phyloP scores from a whole-genome alignment of 176 grass and related monocot genomes.

The Hordeum marinum region DNA sequence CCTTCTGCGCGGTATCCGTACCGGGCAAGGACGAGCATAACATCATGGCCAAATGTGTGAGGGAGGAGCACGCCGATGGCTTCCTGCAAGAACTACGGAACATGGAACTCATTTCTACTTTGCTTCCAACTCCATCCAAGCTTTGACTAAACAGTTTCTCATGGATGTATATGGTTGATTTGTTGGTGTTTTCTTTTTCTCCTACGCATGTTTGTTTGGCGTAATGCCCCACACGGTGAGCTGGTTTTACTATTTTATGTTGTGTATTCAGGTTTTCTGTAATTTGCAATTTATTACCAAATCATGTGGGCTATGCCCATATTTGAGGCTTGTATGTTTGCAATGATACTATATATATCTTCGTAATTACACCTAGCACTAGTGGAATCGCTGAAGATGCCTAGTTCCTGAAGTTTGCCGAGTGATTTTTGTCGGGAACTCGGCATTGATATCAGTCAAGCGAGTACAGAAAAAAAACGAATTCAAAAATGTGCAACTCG shows the following conservation, averaged over 20 bases:
- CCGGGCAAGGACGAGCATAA: not conserved
- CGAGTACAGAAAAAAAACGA: too few relatives aligned
- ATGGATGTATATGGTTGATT: not conserved
- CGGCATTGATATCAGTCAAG: too few relatives aligned
- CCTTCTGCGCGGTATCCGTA: not conserved
- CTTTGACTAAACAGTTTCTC: not conserved
- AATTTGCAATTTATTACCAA: not conserved
- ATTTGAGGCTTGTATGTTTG: too few relatives aligned
- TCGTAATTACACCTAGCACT: too few relatives aligned
- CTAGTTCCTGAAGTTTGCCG: too few relatives aligned
- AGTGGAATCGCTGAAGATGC: too few relatives aligned
- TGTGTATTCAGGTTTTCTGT: not conserved
- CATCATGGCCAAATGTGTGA: not conserved
- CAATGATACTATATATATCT: too few relatives aligned
- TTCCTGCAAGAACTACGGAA: not conserved
- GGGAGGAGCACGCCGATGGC: not conserved
- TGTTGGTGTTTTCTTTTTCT: not conserved
- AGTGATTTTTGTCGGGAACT: too few relatives aligned
- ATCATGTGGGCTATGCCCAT: not conserved
- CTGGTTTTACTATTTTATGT: not conserved
- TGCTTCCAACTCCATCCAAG: not conserved
- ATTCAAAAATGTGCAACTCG: too few relatives aligned
- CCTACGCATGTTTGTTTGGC: not conserved
- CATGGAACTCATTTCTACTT: not conserved
- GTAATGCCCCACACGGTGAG: not conserved